Conservation (phyloP, 805 yeast genomes). For the Sporopachydermia lactativora region DNA sequence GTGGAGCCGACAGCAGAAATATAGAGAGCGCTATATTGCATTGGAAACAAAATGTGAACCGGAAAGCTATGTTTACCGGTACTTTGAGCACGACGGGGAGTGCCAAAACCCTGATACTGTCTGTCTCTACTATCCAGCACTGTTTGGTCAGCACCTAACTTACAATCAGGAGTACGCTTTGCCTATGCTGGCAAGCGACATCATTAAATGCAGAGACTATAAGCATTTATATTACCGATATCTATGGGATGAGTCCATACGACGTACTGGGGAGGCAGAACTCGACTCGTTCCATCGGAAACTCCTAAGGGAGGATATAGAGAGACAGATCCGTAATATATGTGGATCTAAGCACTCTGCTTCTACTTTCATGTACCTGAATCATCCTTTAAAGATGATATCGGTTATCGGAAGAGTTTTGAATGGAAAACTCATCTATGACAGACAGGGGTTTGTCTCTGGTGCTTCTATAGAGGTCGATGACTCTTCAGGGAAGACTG, state of each 20-base stretch:
- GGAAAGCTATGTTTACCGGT: no score
- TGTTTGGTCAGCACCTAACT: not conserved
- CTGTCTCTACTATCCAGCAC: not conserved
- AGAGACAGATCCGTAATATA: not conserved
- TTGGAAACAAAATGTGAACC: no score
- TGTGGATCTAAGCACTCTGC: not conserved
- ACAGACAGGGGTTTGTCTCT: not conserved
- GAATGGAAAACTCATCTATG: not conserved
- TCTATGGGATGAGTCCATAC: not conserved
- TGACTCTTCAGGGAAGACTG: constrained; percentile 1
- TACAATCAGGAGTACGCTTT: not conserved
- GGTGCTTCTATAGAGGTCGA: not conserved
- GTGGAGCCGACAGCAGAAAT: no score
- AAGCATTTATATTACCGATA: not conserved
- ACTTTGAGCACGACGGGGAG: no score
- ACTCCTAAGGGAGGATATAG: not conserved
- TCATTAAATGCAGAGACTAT: not conserved
- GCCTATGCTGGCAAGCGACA: not conserved
- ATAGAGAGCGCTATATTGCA: no score
- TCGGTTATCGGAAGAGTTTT: not conserved
- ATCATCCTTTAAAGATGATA: not conserved
- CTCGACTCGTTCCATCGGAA: not conserved
- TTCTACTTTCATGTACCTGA: not conserved
- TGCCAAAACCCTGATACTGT: no score
- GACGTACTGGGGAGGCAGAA: not conserved